phyloP scores from a whole-genome alignment of 208 protist species.

The Trypanosoma platydactyli region DNA sequence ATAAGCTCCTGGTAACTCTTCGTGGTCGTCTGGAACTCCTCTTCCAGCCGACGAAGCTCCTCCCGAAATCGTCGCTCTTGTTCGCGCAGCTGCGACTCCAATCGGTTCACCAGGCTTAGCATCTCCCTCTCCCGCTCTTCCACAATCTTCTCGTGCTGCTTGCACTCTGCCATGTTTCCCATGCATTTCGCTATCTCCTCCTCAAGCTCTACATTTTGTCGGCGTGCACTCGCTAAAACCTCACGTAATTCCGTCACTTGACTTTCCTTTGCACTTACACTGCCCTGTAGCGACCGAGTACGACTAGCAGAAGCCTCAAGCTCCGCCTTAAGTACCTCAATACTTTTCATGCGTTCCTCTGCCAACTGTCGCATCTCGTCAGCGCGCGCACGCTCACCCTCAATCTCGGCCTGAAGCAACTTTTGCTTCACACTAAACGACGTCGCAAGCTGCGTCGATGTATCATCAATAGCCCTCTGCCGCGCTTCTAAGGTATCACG shows the following conservation, averaged over 20 bases:
- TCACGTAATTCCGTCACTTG: conserved; percentile 11
- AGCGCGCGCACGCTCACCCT: conserved; percentile 48
- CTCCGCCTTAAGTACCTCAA: conserved; percentile 1
- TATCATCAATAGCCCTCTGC: conserved; percentile 42
- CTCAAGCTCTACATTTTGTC: neutral
- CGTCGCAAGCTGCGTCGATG: conserved; percentile 48
- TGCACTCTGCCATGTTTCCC: conserved; percentile 29
- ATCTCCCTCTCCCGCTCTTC: conserved; percentile 28
- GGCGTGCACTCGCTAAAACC: neutral
- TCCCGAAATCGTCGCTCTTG: conserved; percentile 51
- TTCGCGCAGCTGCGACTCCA: conserved; percentile 37
- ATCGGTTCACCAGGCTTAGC: conserved; percentile 17
- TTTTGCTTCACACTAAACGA: conserved; percentile 59
- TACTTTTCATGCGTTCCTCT: conserved; percentile 11
- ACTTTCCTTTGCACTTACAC: conserved; percentile 25
- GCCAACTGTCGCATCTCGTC: conserved; percentile 20
- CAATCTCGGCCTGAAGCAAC: conserved; percentile 40
- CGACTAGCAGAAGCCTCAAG: conserved; percentile 1
- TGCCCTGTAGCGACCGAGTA: conserved; percentile 3
- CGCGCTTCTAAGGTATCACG: conserved; percentile 45
- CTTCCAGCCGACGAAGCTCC: conserved; percentile 57
- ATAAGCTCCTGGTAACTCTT: conserved; percentile 72
- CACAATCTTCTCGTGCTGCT: conserved; percentile 29
- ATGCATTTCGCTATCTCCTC: conserved; percentile 29
- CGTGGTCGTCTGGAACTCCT: conserved; percentile 62